A percentile compares a stretch with the other conserved stretches of the same genome.
Evolutionary conservation across 1,284 basidiomycete species (phyloP).

Genomic region (Cryptococcus sp.): DNA sequence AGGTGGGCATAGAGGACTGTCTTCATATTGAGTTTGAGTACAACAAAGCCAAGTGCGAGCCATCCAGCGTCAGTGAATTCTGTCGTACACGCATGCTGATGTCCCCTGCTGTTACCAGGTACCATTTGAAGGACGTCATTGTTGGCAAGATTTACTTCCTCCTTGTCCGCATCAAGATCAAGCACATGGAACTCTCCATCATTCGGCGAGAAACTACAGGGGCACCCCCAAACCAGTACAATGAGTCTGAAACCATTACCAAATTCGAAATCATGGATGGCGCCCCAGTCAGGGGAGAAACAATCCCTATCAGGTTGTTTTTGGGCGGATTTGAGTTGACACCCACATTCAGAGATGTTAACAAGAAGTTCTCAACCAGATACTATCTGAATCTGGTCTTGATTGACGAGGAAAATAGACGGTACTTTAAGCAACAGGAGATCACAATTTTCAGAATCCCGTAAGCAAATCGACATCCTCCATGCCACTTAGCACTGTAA

Average conservation of each 20-base stretch:
- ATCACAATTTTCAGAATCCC: slow-evolving; percentile 47
- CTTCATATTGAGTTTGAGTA: slow-evolving; percentile 99
- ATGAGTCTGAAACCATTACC: slow-evolving; percentile 97
- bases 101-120: slow-evolving; percentile 56
- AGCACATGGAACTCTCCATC: slow-evolving; percentile 98
- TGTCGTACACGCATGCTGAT: neutral
- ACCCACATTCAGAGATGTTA: slow-evolving; percentile 97
- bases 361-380: slow-evolving; percentile 96
- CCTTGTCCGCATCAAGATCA: slow-evolving; percentile 98
- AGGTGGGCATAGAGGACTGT: slow-evolving; percentile 98
- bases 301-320: slow-evolving; percentile 96
- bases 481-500: no score
- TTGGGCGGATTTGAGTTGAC: slow-evolving; percentile 97
- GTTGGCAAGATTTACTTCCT: slow-evolving; percentile 99
- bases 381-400: slow-evolving; percentile 97
- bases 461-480: slow-evolving; percentile 17
- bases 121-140: slow-evolving; percentile 98
- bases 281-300: slow-evolving; percentile 91
- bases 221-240: slow-evolving; percentile 94
- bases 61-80: neutral
- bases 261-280: slow-evolving; percentile 99
- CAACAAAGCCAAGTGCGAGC: slow-evolving; percentile 91
- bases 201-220: slow-evolving; percentile 97
- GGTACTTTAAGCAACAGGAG: slow-evolving; percentile 51
- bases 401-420: slow-evolving; percentile 89